phyloP scores from a whole-genome alignment of 768 basidiomycete genomes.

The Leccinellum rugosiceps region DNA sequence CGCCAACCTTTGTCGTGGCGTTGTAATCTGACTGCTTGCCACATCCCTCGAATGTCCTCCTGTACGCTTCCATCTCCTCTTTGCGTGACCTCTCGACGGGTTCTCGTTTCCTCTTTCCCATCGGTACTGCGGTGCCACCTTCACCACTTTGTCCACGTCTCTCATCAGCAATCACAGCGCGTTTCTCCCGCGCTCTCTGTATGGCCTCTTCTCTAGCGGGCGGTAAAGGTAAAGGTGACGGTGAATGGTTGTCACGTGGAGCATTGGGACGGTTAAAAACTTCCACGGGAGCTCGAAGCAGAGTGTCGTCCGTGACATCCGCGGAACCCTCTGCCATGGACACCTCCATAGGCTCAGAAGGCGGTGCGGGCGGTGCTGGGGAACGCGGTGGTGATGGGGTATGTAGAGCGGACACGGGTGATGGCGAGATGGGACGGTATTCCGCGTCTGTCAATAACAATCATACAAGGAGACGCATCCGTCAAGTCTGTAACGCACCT shows the following conservation, averaged over 20 bases:
- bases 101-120: conserved; percentile 36
- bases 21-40: conserved; percentile 75
- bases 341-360: conserved; percentile 38
- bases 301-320: conserved; percentile 27
- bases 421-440: conserved; percentile 22
- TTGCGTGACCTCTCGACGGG: conserved; percentile 52
- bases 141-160: conserved; percentile 4
- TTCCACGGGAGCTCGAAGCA: conserved; percentile 36
- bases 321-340: conserved; percentile 1
- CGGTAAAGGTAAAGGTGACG: conserved; percentile 35
- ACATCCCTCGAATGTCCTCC: conserved; percentile 64
- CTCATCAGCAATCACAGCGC: conserved; percentile 11
- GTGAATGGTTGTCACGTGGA: conserved; percentile 46
- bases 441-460: conserved; percentile 10
- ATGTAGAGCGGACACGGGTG: conserved; percentile 22
- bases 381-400: conserved; percentile 23
- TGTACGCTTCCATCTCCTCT: conserved; percentile 67
- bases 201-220: conserved; percentile 30
- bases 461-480: not conserved
- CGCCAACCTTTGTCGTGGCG: conserved; percentile 83
- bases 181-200: conserved; percentile 26
- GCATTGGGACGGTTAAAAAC: conserved; percentile 47
- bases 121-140: not conserved
- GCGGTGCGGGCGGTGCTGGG: conserved; percentile 26
- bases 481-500: conserved; percentile 6